These are phyloP conservation scores for Phaeoacremonium minimum DNA, from an alignment of 2,329 filamentous ascomycete genomes.

Conservation along the genomic window DNA sequence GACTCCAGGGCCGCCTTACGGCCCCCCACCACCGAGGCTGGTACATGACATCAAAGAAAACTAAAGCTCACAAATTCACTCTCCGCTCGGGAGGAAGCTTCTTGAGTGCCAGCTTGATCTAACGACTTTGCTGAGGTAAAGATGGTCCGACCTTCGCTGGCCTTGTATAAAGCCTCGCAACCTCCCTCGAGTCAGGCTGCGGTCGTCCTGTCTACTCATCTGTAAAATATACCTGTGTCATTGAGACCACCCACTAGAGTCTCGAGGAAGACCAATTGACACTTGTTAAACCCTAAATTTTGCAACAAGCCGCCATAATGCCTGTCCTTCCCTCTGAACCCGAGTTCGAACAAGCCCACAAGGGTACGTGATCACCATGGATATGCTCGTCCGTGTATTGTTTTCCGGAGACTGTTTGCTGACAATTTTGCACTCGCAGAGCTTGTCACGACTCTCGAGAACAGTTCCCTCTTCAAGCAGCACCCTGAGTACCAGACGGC, in stretches of 20 bases:
- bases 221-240: too few relatives aligned
- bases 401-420: too few relatives aligned
- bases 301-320: slow-evolving; percentile 49
- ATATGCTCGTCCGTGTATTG: too few relatives aligned
- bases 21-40: background rate
- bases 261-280: too few relatives aligned
- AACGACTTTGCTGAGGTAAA: background rate
- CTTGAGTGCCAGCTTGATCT: background rate
- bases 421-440: too few relatives aligned
- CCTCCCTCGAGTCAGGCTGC: too few relatives aligned
- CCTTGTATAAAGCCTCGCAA: background rate
- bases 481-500: slow-evolving; percentile 93
- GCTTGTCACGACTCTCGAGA: slow-evolving; percentile 90
- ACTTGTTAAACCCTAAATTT: too few relatives aligned
- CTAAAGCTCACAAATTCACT: too few relatives aligned
- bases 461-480: slow-evolving; percentile 88
- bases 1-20: background rate
- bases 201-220: too few relatives aligned
- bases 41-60: background rate
- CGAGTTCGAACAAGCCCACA: slow-evolving; percentile 98
- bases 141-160: background rate
- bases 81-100: too few relatives aligned
- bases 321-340: slow-evolving; percentile 84
- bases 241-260: too few relatives aligned
- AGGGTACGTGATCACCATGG: slow-evolving; percentile 70